Percentiles rank a stretch among this genome's conserved stretches.
Evolutionary conservation across 2,329 filamentous ascomycete species (phyloP).

Genomic region (Diaporthe citri): DNA sequence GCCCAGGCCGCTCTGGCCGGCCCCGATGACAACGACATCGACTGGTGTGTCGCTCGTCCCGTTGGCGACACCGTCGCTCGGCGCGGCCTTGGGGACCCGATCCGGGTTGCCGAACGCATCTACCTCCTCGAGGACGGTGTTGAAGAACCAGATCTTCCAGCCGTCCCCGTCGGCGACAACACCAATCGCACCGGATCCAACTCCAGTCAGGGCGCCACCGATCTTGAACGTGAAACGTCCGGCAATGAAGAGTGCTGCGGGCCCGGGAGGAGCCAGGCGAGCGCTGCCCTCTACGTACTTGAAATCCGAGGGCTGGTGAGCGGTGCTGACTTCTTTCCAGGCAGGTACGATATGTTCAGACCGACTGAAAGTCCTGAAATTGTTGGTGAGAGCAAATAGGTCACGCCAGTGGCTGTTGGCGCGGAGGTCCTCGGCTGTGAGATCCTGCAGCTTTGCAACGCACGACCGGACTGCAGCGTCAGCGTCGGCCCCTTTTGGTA

Average conservation of each 20-base stretch:
- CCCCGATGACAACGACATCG: constrained; percentile 4
- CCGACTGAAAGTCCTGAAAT: not conserved
- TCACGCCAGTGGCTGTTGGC: constrained; percentile 18
- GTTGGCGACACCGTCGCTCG: not conserved
- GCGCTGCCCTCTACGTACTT: not conserved
- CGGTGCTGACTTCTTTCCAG: not conserved
- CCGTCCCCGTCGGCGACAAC: not conserved
- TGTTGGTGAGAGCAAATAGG: constrained; percentile 18
- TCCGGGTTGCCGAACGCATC: not conserved
- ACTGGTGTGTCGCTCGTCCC: not conserved
- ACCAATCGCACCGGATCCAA: not conserved
- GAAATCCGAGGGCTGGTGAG: not conserved
- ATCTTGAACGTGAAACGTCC: constrained; percentile 18
- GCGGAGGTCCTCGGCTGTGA: not conserved
- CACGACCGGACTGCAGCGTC: not conserved
- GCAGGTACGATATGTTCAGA: not conserved
- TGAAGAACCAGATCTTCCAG: constrained; percentile 23
- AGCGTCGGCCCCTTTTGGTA: not conserved
- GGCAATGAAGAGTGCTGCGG: not conserved
- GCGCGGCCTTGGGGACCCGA: not conserved
- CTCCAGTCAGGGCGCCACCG: not conserved
- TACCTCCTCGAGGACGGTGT: constrained; percentile 7
- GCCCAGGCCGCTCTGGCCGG: constrained; percentile 3
- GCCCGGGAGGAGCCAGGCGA: constrained; percentile 1
- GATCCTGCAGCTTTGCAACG: not conserved